A percentile compares a stretch with the other conserved stretches of the same genome.
Conservation (phyloP, 2,329 filamentous ascomycete genomes). For the Fusarium hainanense region DNA sequence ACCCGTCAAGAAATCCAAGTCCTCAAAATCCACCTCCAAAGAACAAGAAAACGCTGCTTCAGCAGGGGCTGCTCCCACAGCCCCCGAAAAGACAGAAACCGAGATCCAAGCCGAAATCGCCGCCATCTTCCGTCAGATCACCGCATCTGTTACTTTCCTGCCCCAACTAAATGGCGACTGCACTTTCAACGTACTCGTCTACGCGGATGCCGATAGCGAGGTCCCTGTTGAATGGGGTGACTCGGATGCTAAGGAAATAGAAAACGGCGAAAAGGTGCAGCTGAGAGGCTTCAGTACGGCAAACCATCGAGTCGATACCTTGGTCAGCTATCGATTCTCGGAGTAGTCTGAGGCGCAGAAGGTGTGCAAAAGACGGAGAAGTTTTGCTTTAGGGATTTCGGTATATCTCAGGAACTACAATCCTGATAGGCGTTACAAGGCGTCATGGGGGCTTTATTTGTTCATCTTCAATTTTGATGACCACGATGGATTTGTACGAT, state of each 20-base stretch:
- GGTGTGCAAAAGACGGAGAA: background rate
- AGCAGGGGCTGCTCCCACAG: constrained; percentile 41
- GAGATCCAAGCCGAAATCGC: constrained; percentile 97
- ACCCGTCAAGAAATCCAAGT: constrained; percentile 53
- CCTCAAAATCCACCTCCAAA: constrained; percentile 59
- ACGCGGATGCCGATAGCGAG: constrained; percentile 95
- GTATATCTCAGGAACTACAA: constrained; percentile 13
- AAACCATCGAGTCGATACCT: constrained; percentile 91
- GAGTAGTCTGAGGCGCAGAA: constrained; percentile 16
- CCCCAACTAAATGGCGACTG: constrained; percentile 90
- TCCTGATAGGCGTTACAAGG: constrained; percentile 41
- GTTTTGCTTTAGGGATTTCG: constrained; percentile 13
- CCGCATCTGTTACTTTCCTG: constrained; percentile 94
- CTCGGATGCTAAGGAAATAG: constrained; percentile 96
- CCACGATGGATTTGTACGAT: constrained; percentile 39
- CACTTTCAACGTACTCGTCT: constrained; percentile 98
- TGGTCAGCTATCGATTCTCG: constrained; percentile 85
- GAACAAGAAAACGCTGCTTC: constrained; percentile 78
- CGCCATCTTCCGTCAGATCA: constrained; percentile 97
- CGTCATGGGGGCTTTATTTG: constrained; percentile 15
- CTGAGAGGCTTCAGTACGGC: constrained; percentile 95
- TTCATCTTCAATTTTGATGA: constrained; percentile 18
- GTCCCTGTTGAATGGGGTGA: constrained; percentile 99
- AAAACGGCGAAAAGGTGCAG: constrained; percentile 94
- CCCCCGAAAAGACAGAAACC: constrained; percentile 83